These are phyloP conservation scores for Oryza punctata DNA, from an alignment of 176 grass and related monocot genomes.

Conservation along the genomic window DNA sequence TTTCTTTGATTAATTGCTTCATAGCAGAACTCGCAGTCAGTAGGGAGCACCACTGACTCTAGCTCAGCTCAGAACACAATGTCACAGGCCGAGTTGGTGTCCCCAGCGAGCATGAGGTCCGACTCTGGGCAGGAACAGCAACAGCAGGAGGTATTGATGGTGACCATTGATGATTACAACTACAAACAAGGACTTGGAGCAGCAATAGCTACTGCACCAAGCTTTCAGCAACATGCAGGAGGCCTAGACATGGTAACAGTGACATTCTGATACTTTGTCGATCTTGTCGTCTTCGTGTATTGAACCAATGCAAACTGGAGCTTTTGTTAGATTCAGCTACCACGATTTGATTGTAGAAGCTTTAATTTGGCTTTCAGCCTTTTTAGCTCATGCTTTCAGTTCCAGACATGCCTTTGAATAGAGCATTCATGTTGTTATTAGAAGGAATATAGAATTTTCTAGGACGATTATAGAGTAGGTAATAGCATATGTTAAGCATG, in stretches of 20 bases:
- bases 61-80: slow-evolving; percentile 74
- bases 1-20: slow-evolving; percentile 51
- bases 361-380: slow-evolving; percentile 19
- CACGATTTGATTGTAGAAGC: background rate
- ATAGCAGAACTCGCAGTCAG: slow-evolving; percentile 66
- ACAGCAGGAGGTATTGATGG: slow-evolving; percentile 65
- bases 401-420: slow-evolving; percentile 21
- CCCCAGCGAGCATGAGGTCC: slow-evolving; percentile 54
- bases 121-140: slow-evolving; percentile 57
- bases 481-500: slow-evolving; percentile 19
- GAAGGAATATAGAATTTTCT: slow-evolving; percentile 23
- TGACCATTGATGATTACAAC: slow-evolving; percentile 66
- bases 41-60: slow-evolving; percentile 77
- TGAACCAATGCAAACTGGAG: slow-evolving; percentile 15
- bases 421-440: background rate
- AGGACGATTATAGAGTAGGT: background rate
- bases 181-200: slow-evolving; percentile 47
- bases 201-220: slow-evolving; percentile 37
- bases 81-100: slow-evolving; percentile 58
- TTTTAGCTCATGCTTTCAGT: slow-evolving; percentile 20
- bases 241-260: slow-evolving; percentile 61
- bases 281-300: slow-evolving; percentile 19
- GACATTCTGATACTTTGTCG: slow-evolving; percentile 8
- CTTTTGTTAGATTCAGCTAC: background rate
- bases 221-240: slow-evolving; percentile 48